Conservation (phyloP, 2,329 filamentous ascomycete species). For the Chrysosporium keratinophilum region DNA sequence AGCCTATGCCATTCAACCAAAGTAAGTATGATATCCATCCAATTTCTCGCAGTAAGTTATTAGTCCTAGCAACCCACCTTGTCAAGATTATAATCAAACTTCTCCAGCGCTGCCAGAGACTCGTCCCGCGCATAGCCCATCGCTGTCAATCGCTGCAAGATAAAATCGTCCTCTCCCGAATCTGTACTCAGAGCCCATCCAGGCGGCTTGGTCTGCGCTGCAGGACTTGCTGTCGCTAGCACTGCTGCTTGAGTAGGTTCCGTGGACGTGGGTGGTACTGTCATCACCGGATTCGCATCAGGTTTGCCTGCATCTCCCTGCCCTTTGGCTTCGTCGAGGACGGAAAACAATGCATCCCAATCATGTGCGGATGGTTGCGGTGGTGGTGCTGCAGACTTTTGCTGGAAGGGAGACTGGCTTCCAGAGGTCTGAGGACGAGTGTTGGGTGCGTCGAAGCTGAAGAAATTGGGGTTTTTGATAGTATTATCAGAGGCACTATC, state of each 20-base stretch:
- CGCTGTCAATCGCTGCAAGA: slow-evolving; percentile 73
- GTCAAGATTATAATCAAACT: slow-evolving; percentile 92
- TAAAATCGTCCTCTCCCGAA: slow-evolving; percentile 79
- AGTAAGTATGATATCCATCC: slow-evolving; percentile 1
- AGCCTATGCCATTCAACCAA: slow-evolving; percentile 22
- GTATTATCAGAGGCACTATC: slow-evolving; percentile 17
- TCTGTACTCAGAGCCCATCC: slow-evolving; percentile 62
- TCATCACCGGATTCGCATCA: slow-evolving; percentile 20
- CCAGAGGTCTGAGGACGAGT: slow-evolving; percentile 14
- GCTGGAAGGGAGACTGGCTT: background rate
- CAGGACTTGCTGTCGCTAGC: slow-evolving; percentile 16
- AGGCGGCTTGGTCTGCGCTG: slow-evolving; percentile 28
- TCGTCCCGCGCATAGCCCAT: slow-evolving; percentile 77
- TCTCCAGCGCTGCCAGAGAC: slow-evolving; percentile 72
- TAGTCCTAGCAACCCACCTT: slow-evolving; percentile 52
- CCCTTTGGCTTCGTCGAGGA: slow-evolving; percentile 50
- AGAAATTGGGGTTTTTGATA: slow-evolving; percentile 29
- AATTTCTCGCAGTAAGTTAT: background rate
- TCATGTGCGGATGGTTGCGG: slow-evolving; percentile 51
- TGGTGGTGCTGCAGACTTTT: slow-evolving; percentile 17
- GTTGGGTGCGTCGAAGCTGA: slow-evolving; percentile 30
- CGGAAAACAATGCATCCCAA: slow-evolving; percentile 91
- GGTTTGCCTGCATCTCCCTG: slow-evolving; percentile 18
- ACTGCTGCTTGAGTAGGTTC: slow-evolving; percentile 6
- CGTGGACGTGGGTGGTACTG: slow-evolving; percentile 12